Base-by-base conservation (phyloP, 306 rosid species). In the Ormosia emarginata region DNA sequence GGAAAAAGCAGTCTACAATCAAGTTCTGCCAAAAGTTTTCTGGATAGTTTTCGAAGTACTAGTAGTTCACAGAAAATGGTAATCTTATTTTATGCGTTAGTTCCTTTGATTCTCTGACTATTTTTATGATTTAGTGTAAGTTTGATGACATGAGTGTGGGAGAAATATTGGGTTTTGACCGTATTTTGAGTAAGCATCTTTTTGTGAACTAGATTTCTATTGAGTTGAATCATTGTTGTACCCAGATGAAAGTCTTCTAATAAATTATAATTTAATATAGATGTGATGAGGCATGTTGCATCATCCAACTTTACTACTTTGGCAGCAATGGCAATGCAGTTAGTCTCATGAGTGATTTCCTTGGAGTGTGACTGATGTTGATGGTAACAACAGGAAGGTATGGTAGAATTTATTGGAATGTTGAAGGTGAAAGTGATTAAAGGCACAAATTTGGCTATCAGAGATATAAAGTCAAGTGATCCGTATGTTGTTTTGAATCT, bases 391-490 rank as follows among this genome's bases (percentile, higher is more conserved):
- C 97, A 96, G 99, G 89, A 92, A 80, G 99, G 97, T 78, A 88
- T 96, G 99, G 91, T 92, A 24, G 98, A 96, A 80, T 93, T 91
- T 84, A 89, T 94, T 80, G 99, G 99, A 85, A 52, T 91, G 86
- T 87, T 96, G 90, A 96, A 93, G 89, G 94, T 92, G 79, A 96
- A 92, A 86, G 97, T 96, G 85, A 67, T 91, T 47, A 91, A 83
- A 87, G 99, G 99, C 80, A 90, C 91, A 75, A 67, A 92, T 90
- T 91, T 96, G 87, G 99, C 99, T 40, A 75, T 96, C 79, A 88
- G 99, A 75, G 99, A 96, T 81, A 96, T 96, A 93, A 91, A 88
- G 97, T 40, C 99, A 64, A 96, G 99, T 67, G 99, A 96, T 85
- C 99, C 99, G 24, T 96, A 96, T 82, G 98, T 96, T 70, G 53